Evolutionary conservation across 768 basidiomycete species (phyloP).

Genomic region (Trametes cubensis): DNA sequence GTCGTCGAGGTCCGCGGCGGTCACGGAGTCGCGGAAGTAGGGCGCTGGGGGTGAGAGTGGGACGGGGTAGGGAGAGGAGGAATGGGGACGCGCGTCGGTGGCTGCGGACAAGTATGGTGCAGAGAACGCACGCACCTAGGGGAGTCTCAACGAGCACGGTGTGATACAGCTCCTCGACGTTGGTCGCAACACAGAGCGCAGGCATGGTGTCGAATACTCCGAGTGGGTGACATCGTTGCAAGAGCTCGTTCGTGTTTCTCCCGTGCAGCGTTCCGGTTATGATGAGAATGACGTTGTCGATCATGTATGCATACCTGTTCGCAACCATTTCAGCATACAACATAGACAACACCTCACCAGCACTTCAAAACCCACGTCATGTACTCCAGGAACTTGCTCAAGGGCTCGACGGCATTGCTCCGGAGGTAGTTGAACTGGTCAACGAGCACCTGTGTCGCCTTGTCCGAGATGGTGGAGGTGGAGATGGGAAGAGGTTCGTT

Average conservation of each 20-base stretch:
- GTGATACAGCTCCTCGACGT: slow-evolving; percentile 97
- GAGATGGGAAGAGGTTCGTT: slow-evolving; percentile 94
- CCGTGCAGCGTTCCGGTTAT: slow-evolving; percentile 98
- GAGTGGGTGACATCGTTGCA: slow-evolving; percentile 95
- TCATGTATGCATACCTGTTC: slow-evolving; percentile 97
- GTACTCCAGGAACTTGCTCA: slow-evolving; percentile 94
- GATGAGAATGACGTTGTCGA: slow-evolving; percentile 97
- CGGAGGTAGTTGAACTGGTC: slow-evolving; percentile 96
- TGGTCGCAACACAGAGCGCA: slow-evolving; percentile 97
- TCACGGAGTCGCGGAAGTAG: slow-evolving; percentile 95
- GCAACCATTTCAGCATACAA: slow-evolving; percentile 5
- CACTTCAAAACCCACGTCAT: slow-evolving; percentile 73
- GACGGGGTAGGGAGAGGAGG: neutral
- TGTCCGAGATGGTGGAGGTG: slow-evolving; percentile 95
- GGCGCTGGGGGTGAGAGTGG: slow-evolving; percentile 55
- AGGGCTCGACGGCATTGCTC: slow-evolving; percentile 86
- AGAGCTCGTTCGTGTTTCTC: slow-evolving; percentile 93
- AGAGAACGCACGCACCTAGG: slow-evolving; percentile 61
- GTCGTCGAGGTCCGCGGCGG: slow-evolving; percentile 95
- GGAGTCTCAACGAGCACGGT: slow-evolving; percentile 98
- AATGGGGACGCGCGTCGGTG: slow-evolving; percentile 3
- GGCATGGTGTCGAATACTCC: slow-evolving; percentile 99
- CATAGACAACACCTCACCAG: neutral
- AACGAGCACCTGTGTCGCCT: slow-evolving; percentile 92
- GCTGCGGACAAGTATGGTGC: neutral